Base-by-base conservation (phyloP, 2,329 filamentous ascomycete genomes). In the Fusarium anguioides region DNA sequence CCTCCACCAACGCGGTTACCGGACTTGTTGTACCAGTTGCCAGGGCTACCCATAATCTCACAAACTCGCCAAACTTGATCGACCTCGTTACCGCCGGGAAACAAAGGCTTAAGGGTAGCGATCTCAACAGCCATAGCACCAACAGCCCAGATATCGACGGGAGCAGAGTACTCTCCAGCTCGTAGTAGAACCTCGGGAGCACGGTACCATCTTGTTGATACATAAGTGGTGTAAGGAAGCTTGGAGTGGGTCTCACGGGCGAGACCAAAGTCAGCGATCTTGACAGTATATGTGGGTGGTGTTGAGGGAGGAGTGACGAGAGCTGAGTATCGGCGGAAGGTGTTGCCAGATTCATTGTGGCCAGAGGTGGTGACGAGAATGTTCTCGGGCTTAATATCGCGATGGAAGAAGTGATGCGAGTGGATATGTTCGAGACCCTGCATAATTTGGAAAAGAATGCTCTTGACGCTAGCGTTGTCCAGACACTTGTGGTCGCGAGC, bases 11-110 rank as follows among this genome's bases (percentile, higher is more conserved):
- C 92, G 69, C 90, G 91, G 24, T 85, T 84, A 23, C 94, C 94
- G 7, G 92, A 85, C 80, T 97, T 97, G 83, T 92, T 97, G 77
- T 97, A 96, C 96, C 96, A 99, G 81, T 95, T 95, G 41, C 96
- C 96, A 4, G 96, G 96, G 81, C 95, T 98, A 47, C 96, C 96
- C 96, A 99, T 99, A 59, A 99, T 97, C 78, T 99, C 96, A 76
- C 96, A 99, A 0, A 99, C 93, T 71, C 96, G 90, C 96, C 96
- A 99, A 3, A 99, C 96, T 79, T 99, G 96, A 73, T 99, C 96
- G 2, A 99, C 96, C 81, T 99, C 96, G 76, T 99, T 99, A 75
- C 94, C 93, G 72, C 96, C 96, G 12, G 96, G 96, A 83, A 99
- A 99, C 12, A 99, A 83, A 18, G 96, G 96, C 82, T 98, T 99